A percentile compares a stretch with the other conserved stretches of the same genome.
These are phyloP conservation scores for Oldenlandia corymbosa DNA, from an alignment of 257 asterid species.

Conservation along the genomic window DNA sequence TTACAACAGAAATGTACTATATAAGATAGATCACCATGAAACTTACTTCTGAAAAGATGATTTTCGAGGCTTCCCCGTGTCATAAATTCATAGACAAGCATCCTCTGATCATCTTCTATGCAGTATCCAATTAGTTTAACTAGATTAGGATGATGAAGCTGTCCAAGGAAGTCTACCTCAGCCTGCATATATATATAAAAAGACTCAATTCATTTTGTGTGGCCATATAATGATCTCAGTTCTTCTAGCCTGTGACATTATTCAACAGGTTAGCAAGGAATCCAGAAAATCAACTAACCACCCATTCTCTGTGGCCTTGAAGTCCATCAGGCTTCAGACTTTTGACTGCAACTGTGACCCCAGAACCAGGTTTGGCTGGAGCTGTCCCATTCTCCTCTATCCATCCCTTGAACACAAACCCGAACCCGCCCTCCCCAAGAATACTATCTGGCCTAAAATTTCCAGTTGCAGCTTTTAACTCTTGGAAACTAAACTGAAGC, in stretches of 20 bases:
- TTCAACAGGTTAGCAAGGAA: slow-evolving; percentile 23
- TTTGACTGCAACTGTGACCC: slow-evolving; percentile 90
- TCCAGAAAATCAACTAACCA: slow-evolving; percentile 61
- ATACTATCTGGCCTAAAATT: slow-evolving; percentile 92
- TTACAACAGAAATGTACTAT: too few species aligned
- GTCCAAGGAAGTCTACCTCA: slow-evolving; percentile 91
- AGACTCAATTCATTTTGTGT: slow-evolving; percentile 17
- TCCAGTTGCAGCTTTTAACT: slow-evolving; percentile 86
- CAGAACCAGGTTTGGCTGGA: slow-evolving; percentile 93
- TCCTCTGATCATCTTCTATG: slow-evolving; percentile 89
- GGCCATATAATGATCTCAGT: slow-evolving; percentile 10
- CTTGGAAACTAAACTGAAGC: slow-evolving; percentile 70
- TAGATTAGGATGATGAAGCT: slow-evolving; percentile 88
- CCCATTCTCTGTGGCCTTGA: slow-evolving; percentile 99
- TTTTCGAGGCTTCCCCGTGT: slow-evolving; percentile 96
- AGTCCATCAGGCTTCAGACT: slow-evolving; percentile 85
- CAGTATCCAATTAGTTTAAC: slow-evolving; percentile 89
- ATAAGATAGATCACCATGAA: neutral
- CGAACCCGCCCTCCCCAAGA: slow-evolving; percentile 97
- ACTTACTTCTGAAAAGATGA: slow-evolving; percentile 91
- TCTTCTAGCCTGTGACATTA: slow-evolving; percentile 16
- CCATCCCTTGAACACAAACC: slow-evolving; percentile 96
- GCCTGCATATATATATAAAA: slow-evolving; percentile 70
- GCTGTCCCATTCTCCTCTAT: slow-evolving; percentile 90
- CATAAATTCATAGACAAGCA: slow-evolving; percentile 93